Evolutionary conservation across 2,329 filamentous ascomycete genomes (phyloP).

Genomic region (Phyllosticta citrichinensis): DNA sequence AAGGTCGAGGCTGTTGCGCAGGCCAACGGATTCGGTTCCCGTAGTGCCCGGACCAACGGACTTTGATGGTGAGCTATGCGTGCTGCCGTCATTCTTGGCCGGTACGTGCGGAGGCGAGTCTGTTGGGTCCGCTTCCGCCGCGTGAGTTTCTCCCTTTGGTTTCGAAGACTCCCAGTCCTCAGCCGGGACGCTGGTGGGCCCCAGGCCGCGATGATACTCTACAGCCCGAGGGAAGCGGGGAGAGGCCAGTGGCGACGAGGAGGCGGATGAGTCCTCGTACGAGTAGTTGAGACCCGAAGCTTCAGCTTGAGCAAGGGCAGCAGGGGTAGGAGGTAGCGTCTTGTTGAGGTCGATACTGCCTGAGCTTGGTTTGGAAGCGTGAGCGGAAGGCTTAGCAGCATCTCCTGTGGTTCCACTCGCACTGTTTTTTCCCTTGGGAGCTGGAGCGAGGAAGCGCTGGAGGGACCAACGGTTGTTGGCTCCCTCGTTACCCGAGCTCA

Average conservation of each 20-base stretch:
- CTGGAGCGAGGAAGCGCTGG: constrained; percentile 24
- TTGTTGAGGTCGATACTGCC: constrained; percentile 14
- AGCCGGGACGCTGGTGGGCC: background rate
- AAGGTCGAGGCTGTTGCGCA: background rate
- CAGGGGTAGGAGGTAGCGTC: constrained; percentile 1
- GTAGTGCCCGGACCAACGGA: background rate
- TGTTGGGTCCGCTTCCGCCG: background rate
- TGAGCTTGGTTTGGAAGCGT: constrained; percentile 15
- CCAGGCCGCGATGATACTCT: background rate
- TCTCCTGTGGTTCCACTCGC: constrained; percentile 13
- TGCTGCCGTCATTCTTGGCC: background rate
- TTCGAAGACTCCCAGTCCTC: background rate
- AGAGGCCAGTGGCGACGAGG: background rate
- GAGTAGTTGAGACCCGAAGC: background rate
- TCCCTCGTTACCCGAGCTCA: constrained; percentile 17
- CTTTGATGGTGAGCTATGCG: background rate
- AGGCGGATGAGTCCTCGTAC: background rate
- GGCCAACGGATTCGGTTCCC: background rate
- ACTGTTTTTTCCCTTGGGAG: constrained; percentile 20
- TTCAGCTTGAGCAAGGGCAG: background rate
- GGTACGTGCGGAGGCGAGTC: background rate
- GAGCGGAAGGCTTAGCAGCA: constrained; percentile 9
- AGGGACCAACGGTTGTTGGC: constrained; percentile 19
- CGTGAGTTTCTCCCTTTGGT: background rate
- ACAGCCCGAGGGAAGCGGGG: background rate